Conservation (phyloP, 2,329 filamentous ascomycete species). For the Colletotrichum truncatum region DNA sequence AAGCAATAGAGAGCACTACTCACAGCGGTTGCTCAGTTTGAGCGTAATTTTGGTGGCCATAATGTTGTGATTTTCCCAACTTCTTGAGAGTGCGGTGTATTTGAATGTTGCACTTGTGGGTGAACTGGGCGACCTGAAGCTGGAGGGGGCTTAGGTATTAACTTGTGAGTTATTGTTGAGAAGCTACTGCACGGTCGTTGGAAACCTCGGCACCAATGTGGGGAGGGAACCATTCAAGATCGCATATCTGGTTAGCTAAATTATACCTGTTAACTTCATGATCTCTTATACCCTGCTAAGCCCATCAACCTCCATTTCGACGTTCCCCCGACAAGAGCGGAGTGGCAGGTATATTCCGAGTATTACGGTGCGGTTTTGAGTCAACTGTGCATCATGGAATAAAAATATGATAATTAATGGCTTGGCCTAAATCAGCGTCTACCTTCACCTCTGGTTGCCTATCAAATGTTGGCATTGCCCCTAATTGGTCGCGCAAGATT, state of each 20-base stretch:
- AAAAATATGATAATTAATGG: too few species aligned
- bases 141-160: not conserved
- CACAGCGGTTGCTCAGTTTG: constrained; percentile 54
- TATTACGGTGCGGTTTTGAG: too few species aligned
- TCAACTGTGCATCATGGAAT: too few species aligned
- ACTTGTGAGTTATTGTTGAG: constrained; percentile 19
- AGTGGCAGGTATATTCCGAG: too few species aligned
- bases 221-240: not conserved
- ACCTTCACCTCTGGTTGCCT: too few species aligned
- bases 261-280: not conserved
- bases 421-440: too few species aligned
- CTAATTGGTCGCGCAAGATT: too few species aligned
- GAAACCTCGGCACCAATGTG: constrained; percentile 11
- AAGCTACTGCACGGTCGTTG: constrained; percentile 25
- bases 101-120: not conserved
- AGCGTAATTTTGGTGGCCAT: constrained; percentile 47
- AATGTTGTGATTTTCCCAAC: constrained; percentile 6
- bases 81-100: not conserved
- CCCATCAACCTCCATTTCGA: too few species aligned
- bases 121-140: not conserved
- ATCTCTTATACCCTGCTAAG: not conserved
- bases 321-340: too few species aligned
- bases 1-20: constrained; percentile 8
- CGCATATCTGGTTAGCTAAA: not conserved
- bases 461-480: too few species aligned